Conservation (phyloP, 257 asterid genomes). For the Nyctanthes arbortristis region DNA sequence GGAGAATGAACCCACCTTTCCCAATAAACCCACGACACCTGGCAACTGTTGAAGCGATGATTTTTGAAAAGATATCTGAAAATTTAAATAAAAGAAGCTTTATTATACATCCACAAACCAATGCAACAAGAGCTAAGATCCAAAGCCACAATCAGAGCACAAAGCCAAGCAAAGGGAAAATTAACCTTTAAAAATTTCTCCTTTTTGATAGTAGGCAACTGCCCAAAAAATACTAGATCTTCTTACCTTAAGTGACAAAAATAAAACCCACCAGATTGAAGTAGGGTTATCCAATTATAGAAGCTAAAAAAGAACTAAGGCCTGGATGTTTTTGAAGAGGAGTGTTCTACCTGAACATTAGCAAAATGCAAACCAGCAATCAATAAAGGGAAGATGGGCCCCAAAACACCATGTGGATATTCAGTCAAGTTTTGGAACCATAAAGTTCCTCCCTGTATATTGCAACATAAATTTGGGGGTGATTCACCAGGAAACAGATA, state of each 20-base stretch:
- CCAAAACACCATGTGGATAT: constrained; percentile 66
- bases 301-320: constrained; percentile 13
- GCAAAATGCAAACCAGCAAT: constrained; percentile 74
- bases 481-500: constrained; percentile 17
- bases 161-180: not conserved
- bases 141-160: constrained; percentile 13
- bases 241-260: too few species aligned
- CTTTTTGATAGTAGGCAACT: too few species aligned
- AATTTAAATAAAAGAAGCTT: constrained; percentile 21
- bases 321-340: constrained; percentile 17
- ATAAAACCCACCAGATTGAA: too few species aligned
- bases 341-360: constrained; percentile 66
- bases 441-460: constrained; percentile 74
- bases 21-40: constrained; percentile 51
- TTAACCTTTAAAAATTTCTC: too few species aligned
- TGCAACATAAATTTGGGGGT: constrained; percentile 19
- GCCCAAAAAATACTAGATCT: too few species aligned
- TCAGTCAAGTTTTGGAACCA: constrained; percentile 94
- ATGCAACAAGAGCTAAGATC: constrained; percentile 6
- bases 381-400: constrained; percentile 74
- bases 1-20: constrained; percentile 65
- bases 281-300: too few species aligned
- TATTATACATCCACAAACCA: constrained; percentile 13
- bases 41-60: constrained; percentile 46
- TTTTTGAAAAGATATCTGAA: constrained; percentile 61